Evolutionary conservation across 805 yeast species (phyloP).

Genomic region (Isabelozyma heimii): DNA sequence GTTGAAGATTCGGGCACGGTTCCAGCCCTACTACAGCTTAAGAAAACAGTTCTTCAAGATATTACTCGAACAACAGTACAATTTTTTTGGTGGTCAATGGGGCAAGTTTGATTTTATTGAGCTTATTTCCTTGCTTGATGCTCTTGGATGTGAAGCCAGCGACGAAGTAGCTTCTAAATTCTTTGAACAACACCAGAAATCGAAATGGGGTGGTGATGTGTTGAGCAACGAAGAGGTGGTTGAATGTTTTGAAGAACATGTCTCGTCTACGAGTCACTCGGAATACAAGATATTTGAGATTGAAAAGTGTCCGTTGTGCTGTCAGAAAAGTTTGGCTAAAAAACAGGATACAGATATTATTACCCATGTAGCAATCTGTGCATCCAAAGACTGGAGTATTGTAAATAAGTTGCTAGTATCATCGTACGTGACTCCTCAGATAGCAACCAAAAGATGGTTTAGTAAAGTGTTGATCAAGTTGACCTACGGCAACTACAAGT

Average conservation of each 20-base stretch:
- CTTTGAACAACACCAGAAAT: conserved; percentile 43
- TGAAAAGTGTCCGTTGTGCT: conserved; percentile 80
- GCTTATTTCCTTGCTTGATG: conserved; percentile 60
- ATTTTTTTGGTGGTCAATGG: conserved; percentile 25
- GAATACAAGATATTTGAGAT: conserved; percentile 51
- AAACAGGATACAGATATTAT: conserved; percentile 65
- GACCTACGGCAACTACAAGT: conserved; percentile 81
- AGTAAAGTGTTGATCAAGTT: conserved; percentile 77
- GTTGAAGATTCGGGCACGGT: conserved; percentile 59
- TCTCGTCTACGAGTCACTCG: conserved; percentile 13
- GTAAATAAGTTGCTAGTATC: conserved; percentile 63
- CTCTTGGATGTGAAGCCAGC: conserved; percentile 52
- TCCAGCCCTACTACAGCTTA: conserved; percentile 61
- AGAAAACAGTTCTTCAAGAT: conserved; percentile 70
- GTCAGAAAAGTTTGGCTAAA: conserved; percentile 51
- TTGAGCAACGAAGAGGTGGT: conserved; percentile 45
- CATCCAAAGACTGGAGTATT: conserved; percentile 71
- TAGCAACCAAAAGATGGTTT: conserved; percentile 89
- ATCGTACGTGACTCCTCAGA: conserved; percentile 71
- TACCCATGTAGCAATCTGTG: conserved; percentile 87
- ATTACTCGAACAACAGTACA: conserved; percentile 52
- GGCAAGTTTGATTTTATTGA: conserved; percentile 53
- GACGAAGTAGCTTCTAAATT: conserved; percentile 55
- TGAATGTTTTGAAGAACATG: conserved; percentile 45
- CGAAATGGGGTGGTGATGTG: conserved; percentile 54